Evolutionary conservation across 2,329 filamentous ascomycete species (phyloP).

Genomic region (Aspergillus thermomutatus): DNA sequence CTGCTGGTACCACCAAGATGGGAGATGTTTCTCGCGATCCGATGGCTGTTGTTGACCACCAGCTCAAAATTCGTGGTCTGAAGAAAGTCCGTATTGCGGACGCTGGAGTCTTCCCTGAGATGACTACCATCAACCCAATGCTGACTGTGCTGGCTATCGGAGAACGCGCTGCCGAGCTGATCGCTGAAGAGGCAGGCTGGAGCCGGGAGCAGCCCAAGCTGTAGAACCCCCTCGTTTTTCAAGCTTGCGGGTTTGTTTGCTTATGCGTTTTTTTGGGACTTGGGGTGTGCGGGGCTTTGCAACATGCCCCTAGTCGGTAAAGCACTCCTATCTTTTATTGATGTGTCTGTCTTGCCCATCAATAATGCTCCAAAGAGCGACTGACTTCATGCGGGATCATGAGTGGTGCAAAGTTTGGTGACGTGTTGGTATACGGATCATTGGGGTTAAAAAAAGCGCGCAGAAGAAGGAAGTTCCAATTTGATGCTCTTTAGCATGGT

Average conservation of each 20-base stretch:
- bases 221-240: slow-evolving; percentile 31
- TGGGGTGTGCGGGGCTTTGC: neutral
- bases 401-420: neutral
- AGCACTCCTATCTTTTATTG: neutral
- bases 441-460: neutral
- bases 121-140: slow-evolving; percentile 87
- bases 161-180: slow-evolving; percentile 79
- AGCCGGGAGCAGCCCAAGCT: slow-evolving; percentile 54
- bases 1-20: slow-evolving; percentile 88
- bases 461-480: neutral
- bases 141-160: slow-evolving; percentile 80
- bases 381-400: neutral
- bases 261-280: slow-evolving; percentile 12
- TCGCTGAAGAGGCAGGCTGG: slow-evolving; percentile 70
- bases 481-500: neutral
- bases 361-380: neutral
- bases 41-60: slow-evolving; percentile 74
- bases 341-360: neutral
- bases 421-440: neutral
- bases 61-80: slow-evolving; percentile 69
- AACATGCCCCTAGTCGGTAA: no score
- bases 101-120: slow-evolving; percentile 83
- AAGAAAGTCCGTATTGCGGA: slow-evolving; percentile 76
- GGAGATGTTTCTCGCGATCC: slow-evolving; percentile 66
- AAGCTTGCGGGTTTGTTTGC: slow-evolving; percentile 9